Base-by-base conservation (phyloP, 306 rosid species). In the Inga oerstediana region DNA sequence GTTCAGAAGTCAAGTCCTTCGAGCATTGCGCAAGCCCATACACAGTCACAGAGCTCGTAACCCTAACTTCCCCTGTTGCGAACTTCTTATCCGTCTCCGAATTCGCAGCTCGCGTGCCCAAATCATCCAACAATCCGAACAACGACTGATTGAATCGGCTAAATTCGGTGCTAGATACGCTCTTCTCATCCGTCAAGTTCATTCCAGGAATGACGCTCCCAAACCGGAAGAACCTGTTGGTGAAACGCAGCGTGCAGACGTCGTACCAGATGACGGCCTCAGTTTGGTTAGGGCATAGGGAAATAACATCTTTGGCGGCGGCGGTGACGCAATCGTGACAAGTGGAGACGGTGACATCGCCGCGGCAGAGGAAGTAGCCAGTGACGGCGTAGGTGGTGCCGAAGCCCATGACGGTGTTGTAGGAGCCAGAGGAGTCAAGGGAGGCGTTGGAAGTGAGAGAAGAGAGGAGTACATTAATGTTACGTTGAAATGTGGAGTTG, bases 321-420 rank as follows among this genome's bases (percentile, higher is more conserved):
- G 80, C 19, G 34, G 20, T 15, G 39, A 89, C 92, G 30, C 91
- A 89, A 0, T 64, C 46, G 13, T 59, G 83, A n/a, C 92, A 92
- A 2, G 27, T 0, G 37, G 79, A 27, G 24, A 72, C 3, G 49
- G 51, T 19, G 68, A 77, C 3, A 62, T 92, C 94, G n/a, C 94
- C 97, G 24, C 91, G 89, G 78, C 94, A 92, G 79, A 90, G 90
- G 35, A 86, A 86, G 41, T 76, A 69, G 43, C 90, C 89, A 65
- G 75, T 86, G 66, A 88, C 82, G 14, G 78, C 78, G 44, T 48
- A 58, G 43, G 27, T 16, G 59, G 76, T 13, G 39, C 76, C 76
- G 41, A 72, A 72, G 13, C 59, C 76, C 59, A 49, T 74, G 61
- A 74, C 44, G 44, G 62, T 30, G 27, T 7, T 14, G 62, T 74